phyloP scores from a whole-genome alignment of 164 flowering plant species.

The Sedum album region DNA sequence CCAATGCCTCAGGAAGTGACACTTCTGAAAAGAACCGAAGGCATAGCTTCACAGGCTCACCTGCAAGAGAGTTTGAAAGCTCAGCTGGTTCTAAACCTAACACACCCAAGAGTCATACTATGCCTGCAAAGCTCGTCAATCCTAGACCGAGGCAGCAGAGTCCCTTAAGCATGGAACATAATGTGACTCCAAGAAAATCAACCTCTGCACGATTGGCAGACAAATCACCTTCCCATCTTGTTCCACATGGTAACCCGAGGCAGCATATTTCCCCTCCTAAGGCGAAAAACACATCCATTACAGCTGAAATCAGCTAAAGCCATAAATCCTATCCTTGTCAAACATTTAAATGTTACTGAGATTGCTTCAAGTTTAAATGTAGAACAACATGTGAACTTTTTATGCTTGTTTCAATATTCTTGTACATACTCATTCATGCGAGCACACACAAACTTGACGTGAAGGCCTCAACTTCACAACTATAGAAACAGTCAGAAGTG shows the following conservation, averaged over 20 bases:
- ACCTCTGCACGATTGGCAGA: not conserved
- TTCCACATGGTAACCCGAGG: not conserved
- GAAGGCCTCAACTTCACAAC: too few species aligned
- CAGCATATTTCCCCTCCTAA: not conserved
- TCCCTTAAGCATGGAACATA: not conserved
- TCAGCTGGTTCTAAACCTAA: not conserved
- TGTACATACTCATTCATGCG: too few species aligned
- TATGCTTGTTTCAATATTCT: too few species aligned
- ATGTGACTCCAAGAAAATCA: not conserved
- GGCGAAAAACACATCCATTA: not conserved
- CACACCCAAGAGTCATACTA: not conserved
- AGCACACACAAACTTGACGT: too few species aligned
- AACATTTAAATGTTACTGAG: not conserved
- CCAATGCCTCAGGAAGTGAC: not conserved
- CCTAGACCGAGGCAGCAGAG: not conserved
- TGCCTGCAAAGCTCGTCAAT: not conserved
- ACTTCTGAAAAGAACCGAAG: not conserved
- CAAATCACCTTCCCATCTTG: not conserved
- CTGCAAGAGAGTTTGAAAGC: not conserved
- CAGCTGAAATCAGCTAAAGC: not conserved
- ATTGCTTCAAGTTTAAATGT: conserved; percentile 1
- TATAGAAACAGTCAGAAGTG: too few species aligned
- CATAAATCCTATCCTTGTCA: not conserved
- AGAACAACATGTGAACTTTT: too few species aligned
- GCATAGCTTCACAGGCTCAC: not conserved